A percentile compares a stretch with the other conserved stretches of the same genome.
Conservation (phyloP, 257 asterid species). For the Cinchona pubescens region DNA sequence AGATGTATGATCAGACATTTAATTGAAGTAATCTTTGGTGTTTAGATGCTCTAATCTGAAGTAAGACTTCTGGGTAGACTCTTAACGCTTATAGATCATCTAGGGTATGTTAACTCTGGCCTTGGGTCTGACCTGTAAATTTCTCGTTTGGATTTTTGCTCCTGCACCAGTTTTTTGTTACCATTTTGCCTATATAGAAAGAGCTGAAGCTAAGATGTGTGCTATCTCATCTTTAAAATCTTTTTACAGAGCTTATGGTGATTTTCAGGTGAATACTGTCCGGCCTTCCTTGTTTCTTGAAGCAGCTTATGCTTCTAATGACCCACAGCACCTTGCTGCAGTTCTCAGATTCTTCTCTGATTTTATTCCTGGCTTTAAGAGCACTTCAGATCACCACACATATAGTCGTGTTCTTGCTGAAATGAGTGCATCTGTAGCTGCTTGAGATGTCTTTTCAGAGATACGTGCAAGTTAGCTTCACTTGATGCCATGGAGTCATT, state of each 20-base stretch:
- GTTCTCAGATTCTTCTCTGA: slow-evolving; percentile 84
- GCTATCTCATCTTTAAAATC: not conserved
- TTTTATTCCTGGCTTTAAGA: slow-evolving; percentile 82
- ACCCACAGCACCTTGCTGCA: slow-evolving; percentile 77
- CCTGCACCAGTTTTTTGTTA: not conserved
- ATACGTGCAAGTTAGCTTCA: not conserved
- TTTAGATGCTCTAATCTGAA: too few relatives aligned
- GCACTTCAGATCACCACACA: slow-evolving; percentile 53
- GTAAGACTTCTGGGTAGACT: too few relatives aligned
- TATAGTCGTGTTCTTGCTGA: slow-evolving; percentile 50
- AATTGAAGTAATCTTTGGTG: too few relatives aligned
- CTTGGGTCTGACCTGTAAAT: too few relatives aligned
- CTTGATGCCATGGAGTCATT: not conserved
- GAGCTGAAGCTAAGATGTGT: not conserved
- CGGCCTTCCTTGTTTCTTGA: slow-evolving; percentile 84
- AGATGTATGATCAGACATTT: too few relatives aligned
- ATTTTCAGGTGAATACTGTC: slow-evolving; percentile 73
- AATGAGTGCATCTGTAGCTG: slow-evolving; percentile 40
- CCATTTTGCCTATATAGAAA: not conserved
- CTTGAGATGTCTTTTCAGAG: slow-evolving; percentile 8
- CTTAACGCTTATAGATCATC: too few relatives aligned
- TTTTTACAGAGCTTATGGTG: slow-evolving; percentile 6
- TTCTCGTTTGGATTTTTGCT: not conserved
- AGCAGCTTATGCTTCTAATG: slow-evolving; percentile 74
- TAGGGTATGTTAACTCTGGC: too few relatives aligned